Percentiles rank a stretch among this genome's conserved stretches.
Conservation (phyloP, 306 rosid genomes). For the Glycine tomentella region DNA sequence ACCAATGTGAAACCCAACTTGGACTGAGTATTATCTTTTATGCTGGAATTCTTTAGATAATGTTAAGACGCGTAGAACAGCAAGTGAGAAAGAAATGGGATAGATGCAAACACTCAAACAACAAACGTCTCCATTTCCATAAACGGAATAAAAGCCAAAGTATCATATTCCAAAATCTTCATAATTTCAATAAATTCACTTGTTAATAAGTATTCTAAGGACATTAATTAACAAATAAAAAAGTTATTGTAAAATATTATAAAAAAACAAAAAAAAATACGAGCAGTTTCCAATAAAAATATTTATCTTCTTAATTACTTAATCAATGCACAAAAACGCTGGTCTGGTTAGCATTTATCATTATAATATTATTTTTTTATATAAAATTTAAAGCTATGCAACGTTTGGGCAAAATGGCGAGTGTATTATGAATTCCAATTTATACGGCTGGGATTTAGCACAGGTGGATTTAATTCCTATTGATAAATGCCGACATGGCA, state of each 20-base stretch:
- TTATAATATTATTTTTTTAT: too few species aligned
- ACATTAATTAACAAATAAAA: too few species aligned
- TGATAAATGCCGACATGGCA: constrained; percentile 17
- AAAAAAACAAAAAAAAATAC: too few species aligned
- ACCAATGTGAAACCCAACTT: neutral
- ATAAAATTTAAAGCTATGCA: neutral
- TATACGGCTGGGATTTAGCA: neutral
- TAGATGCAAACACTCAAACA: neutral
- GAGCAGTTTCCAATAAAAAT: too few species aligned
- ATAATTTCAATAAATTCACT: neutral
- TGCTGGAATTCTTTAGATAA: neutral
- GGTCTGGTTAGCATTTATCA: too few species aligned
- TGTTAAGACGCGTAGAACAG: neutral
- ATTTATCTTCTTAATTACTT: too few species aligned
- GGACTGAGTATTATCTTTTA: neutral
- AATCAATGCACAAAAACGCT: too few species aligned
- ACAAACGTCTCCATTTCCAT: constrained; percentile 8
- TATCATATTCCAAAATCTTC: neutral
- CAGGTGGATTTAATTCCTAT: neutral
- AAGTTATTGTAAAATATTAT: too few species aligned
- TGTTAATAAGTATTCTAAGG: too few species aligned
- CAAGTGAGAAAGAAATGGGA: neutral
- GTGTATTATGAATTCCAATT: neutral
- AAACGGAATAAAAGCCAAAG: neutral
- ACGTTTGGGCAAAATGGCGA: neutral